phyloP scores from a whole-genome alignment of 371 early-diverging fungal genomes.

The Syncephalastrum racemosum region DNA sequence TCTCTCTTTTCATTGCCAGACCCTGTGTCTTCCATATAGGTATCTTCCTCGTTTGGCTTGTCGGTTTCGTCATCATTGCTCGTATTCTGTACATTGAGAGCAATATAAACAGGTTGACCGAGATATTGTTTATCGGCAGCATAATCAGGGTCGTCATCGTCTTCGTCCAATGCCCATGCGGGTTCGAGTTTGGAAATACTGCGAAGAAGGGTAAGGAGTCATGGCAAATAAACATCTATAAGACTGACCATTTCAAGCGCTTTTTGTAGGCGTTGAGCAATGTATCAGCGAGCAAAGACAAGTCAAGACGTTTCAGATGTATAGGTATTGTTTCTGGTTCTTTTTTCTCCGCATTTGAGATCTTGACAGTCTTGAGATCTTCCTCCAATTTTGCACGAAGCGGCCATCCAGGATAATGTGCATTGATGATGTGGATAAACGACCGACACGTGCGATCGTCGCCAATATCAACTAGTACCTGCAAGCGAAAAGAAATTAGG shows the following conservation, averaged over 20 bases:
- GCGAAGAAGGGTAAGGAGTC: too few species aligned
- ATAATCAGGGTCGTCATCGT: too few species aligned
- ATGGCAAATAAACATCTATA: too few species aligned
- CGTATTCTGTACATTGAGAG: not conserved
- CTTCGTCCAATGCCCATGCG: too few species aligned
- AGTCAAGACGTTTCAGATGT: conserved; percentile 7
- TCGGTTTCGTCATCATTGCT: not conserved
- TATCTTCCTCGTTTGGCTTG: not conserved
- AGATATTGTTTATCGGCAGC: too few species aligned
- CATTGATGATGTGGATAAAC: conserved; percentile 34
- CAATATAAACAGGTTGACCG: too few species aligned
- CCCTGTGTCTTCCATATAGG: not conserved
- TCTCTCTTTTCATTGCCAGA: not conserved
- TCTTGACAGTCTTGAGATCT: too few species aligned
- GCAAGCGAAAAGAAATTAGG: not conserved
- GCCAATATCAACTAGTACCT: conserved; percentile 61
- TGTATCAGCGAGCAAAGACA: conserved; percentile 8
- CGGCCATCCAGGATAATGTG: conserved; percentile 36
- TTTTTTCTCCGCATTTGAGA: not conserved
- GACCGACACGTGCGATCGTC: conserved; percentile 47
- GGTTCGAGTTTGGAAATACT: too few species aligned
- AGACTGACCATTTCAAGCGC: too few species aligned
- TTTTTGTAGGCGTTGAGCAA: conserved; percentile 2
- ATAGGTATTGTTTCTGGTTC: conserved; percentile 3
- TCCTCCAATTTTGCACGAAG: conserved; percentile 30